phyloP scores from a whole-genome alignment of 2,329 filamentous ascomycete species.

The Onygena corvina region DNA sequence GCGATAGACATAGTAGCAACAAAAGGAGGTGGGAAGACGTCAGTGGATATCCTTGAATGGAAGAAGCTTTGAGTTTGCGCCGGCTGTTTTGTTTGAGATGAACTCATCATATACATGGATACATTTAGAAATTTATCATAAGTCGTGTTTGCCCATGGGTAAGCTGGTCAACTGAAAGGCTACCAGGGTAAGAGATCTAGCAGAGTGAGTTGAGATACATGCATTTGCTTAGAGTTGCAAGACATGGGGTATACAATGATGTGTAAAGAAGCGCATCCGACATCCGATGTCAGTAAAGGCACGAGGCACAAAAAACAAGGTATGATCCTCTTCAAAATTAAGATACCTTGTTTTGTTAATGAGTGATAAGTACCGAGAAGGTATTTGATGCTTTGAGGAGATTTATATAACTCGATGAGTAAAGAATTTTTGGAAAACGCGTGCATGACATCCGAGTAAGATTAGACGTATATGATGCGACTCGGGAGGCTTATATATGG shows the following conservation, averaged over 20 bases:
- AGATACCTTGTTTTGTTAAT: too few species aligned
- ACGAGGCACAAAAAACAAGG: too few species aligned
- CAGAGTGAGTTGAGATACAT: not conserved
- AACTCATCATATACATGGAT: not conserved
- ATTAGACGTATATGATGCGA: not conserved
- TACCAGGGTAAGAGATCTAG: too few species aligned
- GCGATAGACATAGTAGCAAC: constrained; percentile 1
- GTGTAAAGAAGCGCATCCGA: not conserved
- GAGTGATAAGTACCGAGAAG: too few species aligned
- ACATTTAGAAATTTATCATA: not conserved
- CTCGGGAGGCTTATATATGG: too few species aligned
- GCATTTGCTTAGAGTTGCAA: not conserved
- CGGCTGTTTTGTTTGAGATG: not conserved
- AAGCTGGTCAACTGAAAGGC: too few species aligned
- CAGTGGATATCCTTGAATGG: constrained; percentile 8
- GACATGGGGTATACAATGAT: not conserved
- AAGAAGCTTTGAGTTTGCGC: not conserved
- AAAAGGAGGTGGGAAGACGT: constrained; percentile 9
- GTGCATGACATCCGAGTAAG: not conserved
- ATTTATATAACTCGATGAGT: not conserved
- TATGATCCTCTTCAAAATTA: too few species aligned
- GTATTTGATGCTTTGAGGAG: too few species aligned
- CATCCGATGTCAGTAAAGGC: not conserved
- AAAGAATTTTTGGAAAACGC: not conserved
- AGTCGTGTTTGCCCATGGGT: too few species aligned